Evolutionary conservation across 345 rosid genomes (phyloP), one percentile per base, ranked within the genome.

Genomic region (Rhizophora mangle): DNA sequence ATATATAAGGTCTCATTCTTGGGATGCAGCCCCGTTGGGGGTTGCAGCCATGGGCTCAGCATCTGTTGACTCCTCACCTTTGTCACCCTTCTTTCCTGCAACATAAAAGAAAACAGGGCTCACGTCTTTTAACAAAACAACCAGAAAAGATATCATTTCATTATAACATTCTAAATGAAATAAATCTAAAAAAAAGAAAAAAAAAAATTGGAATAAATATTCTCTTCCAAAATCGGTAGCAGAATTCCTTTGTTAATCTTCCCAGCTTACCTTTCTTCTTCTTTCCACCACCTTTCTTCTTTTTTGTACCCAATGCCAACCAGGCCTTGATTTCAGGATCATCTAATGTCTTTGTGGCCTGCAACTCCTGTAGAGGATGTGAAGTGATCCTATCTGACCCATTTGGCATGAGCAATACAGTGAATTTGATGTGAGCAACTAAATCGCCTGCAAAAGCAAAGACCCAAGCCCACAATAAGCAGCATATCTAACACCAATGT

Each of bases 251-350:
- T 22, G 16, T 55, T 26, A 6, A 26, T 43, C 22, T 21, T 5
- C 11, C 10, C 24, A 26, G 13, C 8, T 71, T 75, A 89, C 97
- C 99, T 87, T 96, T 96, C 90, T 96, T 96, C 87, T 90, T 96
- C 86, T 90, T 92, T 67, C 98, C 99, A 66, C 98, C 99, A 69
- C 97, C 97, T 53, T 86, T 90, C 85, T 90, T 96, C 86, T 96
- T 96, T 60, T 90, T 96, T 46, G 85, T 84, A 49, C 91, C 96
- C 85, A 96, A 79, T 54, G 99, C 89, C 68, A 96, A 81, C 99
- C 98, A 96, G 3, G 90, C 96, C 77, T 90, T 90, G 83, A 96
- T 89, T 81, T 87, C 97, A 19, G 98, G 98, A 74, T 92, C 96
- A 43, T 90, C 99, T 22, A 87, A 31, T 10, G 91, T 78, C 79